Base-by-base conservation (phyloP, 73 alveolate genomes). In the Symbiodinium natans region DNA sequence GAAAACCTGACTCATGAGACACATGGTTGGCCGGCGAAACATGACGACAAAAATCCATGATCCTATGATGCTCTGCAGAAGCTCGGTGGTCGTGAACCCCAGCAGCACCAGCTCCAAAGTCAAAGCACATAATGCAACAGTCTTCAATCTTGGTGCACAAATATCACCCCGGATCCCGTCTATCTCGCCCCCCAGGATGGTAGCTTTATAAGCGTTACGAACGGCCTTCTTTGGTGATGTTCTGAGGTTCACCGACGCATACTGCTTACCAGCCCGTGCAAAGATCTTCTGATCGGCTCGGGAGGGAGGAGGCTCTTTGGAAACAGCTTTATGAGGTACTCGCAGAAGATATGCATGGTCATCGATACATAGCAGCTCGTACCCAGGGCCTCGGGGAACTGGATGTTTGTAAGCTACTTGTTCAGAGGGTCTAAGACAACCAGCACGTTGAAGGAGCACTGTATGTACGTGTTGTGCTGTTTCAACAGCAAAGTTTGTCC, bases 401-500 rank as follows among this genome's bases (percentile, higher is more conserved):
- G 34, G 15, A 1, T 27, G 36, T 15, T 29, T 23, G 39, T 63
- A 6, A 0, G 38, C 77, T 1, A 63, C 80, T 6, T 29, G 33
- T 27, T 63, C 80, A 1, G 3, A 9, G 2, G 1, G 1, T 5
- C 1, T 11, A 0, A 63, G 80, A 3, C 80, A 25, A 3, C 80
- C 80, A 2, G 80, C 80, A 4, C 86, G 42, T 0, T 19, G 31
- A n/a, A 75, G n/a, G n/a, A 23, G 48, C 0, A 42, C 59, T 25
- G 85, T 0, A 6, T 87, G 94, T 15, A 84, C 63, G 63, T 86
- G 94, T 23, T 86, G 94, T 0, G 94, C 83, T 2, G 54, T 10
- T 39, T 86, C 94, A 7, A 86, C 94, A 0, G 94, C 94, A 54
- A 33, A 86, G 63, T n/a, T 59, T 3, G 82, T 86, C 1, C 94